phyloP scores from a whole-genome alignment of 345 rosid genomes.

The Syzygium aqueum region DNA sequence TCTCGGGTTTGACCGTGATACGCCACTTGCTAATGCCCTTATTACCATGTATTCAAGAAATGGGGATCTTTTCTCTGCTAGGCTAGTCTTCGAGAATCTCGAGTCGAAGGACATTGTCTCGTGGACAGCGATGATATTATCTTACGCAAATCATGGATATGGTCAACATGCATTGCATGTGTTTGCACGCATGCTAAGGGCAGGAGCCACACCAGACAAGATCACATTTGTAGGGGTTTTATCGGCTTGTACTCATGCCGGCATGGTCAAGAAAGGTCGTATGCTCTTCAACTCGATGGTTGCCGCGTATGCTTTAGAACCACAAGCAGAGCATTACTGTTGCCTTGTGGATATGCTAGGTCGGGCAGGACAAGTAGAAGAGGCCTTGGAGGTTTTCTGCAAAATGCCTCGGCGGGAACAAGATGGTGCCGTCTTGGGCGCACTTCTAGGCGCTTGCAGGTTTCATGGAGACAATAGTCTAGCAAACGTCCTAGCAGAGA shows the following conservation, averaged over 20 bases:
- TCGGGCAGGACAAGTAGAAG: constrained; percentile 21
- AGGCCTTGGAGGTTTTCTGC: constrained; percentile 19
- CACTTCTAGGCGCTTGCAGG: constrained; percentile 27
- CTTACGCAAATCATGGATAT: constrained; percentile 32
- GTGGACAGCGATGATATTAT: constrained; percentile 34
- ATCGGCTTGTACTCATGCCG: constrained; percentile 31
- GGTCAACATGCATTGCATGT: constrained; percentile 16
- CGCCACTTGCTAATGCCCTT: constrained; percentile 20
- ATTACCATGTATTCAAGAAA: constrained; percentile 22
- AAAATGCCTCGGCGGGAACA: constrained; percentile 16
- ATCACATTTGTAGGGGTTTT: constrained; percentile 29
- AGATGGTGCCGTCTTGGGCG: constrained; percentile 28
- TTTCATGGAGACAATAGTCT: constrained; percentile 15
- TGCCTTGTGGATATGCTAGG: constrained; percentile 37
- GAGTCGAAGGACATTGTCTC: constrained; percentile 27
- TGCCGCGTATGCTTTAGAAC: constrained; percentile 14
- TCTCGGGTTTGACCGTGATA: constrained; percentile 21
- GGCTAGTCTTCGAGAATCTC: constrained; percentile 16
- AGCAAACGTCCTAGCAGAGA: constrained; percentile 11
- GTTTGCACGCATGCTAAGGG: constrained; percentile 22
- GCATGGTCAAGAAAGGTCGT: constrained; percentile 24
- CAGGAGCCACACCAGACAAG: constrained; percentile 27
- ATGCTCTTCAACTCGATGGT: constrained; percentile 20
- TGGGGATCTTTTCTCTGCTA: constrained; percentile 25
- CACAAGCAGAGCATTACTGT: constrained; percentile 30